Evolutionary conservation across 2,329 filamentous ascomycete species (phyloP).

Genomic region (Fusarium sp.): DNA sequence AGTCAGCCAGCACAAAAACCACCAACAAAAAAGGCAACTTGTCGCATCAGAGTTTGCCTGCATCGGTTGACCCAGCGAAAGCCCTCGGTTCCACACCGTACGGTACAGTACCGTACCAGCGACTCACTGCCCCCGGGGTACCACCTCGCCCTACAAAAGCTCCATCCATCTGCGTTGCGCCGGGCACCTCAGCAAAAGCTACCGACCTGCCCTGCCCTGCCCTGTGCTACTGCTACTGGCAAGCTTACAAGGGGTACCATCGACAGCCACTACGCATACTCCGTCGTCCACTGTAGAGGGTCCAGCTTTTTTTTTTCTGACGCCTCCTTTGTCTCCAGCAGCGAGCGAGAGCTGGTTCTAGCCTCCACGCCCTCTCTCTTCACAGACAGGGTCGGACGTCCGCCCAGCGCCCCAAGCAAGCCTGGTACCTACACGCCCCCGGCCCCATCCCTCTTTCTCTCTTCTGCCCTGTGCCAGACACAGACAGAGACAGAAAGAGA

Average conservation of each 20-base stretch:
- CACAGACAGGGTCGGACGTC: slow-evolving; percentile 25
- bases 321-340: slow-evolving; percentile 31
- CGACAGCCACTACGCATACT: slow-evolving; percentile 24
- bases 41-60: slow-evolving; percentile 43
- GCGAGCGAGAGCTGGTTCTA: slow-evolving; percentile 30
- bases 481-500: slow-evolving; percentile 17
- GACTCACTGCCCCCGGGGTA: slow-evolving; percentile 30
- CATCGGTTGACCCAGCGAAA: slow-evolving; percentile 44
- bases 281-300: slow-evolving; percentile 33
- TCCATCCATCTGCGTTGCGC: neutral
- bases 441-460: slow-evolving; percentile 16
- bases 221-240: neutral
- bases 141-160: slow-evolving; percentile 5
- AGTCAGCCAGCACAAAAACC: slow-evolving; percentile 19
- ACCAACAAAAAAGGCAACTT: slow-evolving; percentile 6
- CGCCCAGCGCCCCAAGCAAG: slow-evolving; percentile 36
- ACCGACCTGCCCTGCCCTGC: neutral
- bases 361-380: slow-evolving; percentile 17
- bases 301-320: slow-evolving; percentile 35
- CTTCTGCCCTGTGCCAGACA: slow-evolving; percentile 26
- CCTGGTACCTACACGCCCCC: slow-evolving; percentile 36
- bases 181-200: slow-evolving; percentile 5
- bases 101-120: slow-evolving; percentile 6
- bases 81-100: slow-evolving; percentile 43
- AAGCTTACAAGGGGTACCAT: slow-evolving; percentile 11